phyloP scores from a whole-genome alignment of 2,329 filamentous ascomycete species.

The Diaporthe destruens region DNA sequence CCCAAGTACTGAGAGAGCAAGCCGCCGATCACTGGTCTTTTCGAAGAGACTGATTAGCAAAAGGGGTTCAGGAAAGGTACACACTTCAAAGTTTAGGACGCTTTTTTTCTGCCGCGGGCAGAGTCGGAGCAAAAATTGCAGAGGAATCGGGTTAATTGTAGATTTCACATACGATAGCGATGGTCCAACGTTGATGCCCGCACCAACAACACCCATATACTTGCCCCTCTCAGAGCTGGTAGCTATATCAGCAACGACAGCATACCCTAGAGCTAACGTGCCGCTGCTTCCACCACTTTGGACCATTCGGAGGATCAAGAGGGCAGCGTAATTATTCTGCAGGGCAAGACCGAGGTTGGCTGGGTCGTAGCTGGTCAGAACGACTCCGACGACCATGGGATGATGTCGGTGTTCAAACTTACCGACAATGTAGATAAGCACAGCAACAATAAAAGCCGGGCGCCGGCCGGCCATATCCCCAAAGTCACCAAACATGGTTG shows the following conservation, averaged over 20 bases:
- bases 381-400: too few relatives aligned
- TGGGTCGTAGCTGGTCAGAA: slow-evolving; percentile 3
- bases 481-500: slow-evolving; percentile 72
- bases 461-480: slow-evolving; percentile 71
- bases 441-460: slow-evolving; percentile 71
- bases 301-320: slow-evolving; percentile 71
- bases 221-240: slow-evolving; percentile 77
- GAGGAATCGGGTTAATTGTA: not conserved
- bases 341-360: slow-evolving; percentile 72
- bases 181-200: slow-evolving; percentile 68
- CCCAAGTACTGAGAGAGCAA: slow-evolving; percentile 72
- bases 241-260: slow-evolving; percentile 78
- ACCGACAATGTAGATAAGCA: slow-evolving; percentile 65
- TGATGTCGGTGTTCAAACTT: not conserved
- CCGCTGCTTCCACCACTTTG: slow-evolving; percentile 76
- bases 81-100: too few relatives aligned
- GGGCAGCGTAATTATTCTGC: slow-evolving; percentile 67
- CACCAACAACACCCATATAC: slow-evolving; percentile 77
- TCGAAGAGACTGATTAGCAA: not conserved
- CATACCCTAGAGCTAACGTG: slow-evolving; percentile 78
- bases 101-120: not conserved
- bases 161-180: slow-evolving; percentile 54
- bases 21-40: slow-evolving; percentile 72
- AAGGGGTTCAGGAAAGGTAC: not conserved
- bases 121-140: not conserved